Conservation (phyloP, 2,329 filamentous ascomycete genomes). For the Grosmannia penicillata region DNA sequence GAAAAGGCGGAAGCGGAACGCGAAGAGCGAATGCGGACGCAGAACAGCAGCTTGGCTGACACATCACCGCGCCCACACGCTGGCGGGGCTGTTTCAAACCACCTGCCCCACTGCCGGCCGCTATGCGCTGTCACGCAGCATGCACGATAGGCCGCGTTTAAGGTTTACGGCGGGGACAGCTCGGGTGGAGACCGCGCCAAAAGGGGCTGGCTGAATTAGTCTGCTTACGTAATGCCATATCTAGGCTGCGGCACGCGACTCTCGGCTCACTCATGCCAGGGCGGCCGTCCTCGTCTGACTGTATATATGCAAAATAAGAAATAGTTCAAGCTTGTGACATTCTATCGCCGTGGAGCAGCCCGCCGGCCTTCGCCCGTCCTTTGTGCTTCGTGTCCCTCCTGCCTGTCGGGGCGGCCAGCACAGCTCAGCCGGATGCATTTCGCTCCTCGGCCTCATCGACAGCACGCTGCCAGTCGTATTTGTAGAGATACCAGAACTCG, state of each 20-base stretch:
- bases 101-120: neutral
- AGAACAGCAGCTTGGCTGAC: neutral
- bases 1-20: neutral
- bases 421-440: conserved; percentile 21
- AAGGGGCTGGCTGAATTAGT: too few relatives aligned
- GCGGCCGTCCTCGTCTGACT: too few relatives aligned
- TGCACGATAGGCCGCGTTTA: neutral
- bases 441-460: conserved; percentile 36
- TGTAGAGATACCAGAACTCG: conserved; percentile 36
- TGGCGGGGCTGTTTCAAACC: conserved; percentile 9
- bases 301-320: too few relatives aligned
- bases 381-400: too few relatives aligned
- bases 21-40: neutral
- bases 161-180: conserved; percentile 3
- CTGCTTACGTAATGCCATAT: too few relatives aligned
- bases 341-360: too few relatives aligned
- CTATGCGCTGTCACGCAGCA: neutral
- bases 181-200: too few relatives aligned
- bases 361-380: too few relatives aligned
- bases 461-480: conserved; percentile 38
- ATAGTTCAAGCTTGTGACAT: too few relatives aligned
- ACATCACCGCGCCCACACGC: neutral
- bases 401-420: too few relatives aligned
- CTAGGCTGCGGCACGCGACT: too few relatives aligned
- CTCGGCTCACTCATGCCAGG: too few relatives aligned